Evolutionary conservation across 495 filamentous ascomycete genomes (phyloP).

Genomic region (Pseudevernia furfuracea): DNA sequence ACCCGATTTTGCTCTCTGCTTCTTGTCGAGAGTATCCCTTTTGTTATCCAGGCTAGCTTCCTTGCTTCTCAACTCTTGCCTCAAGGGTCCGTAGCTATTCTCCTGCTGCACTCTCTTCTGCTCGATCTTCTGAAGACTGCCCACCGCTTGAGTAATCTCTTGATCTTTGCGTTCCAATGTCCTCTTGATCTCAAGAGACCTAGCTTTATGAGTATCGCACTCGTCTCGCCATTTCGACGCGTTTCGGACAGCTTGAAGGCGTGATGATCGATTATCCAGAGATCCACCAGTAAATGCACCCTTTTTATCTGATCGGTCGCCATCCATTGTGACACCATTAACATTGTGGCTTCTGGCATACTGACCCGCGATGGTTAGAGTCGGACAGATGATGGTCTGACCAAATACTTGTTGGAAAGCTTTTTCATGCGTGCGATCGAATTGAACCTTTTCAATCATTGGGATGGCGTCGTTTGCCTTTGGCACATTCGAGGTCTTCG

Average conservation of each 20-base stretch:
- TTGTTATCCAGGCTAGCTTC: constrained; percentile 62
- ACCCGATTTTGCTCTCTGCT: constrained; percentile 58
- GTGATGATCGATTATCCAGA: constrained; percentile 72
- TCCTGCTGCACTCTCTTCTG: constrained; percentile 72
- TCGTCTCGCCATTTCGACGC: constrained; percentile 66
- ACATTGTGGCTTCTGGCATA: constrained; percentile 87
- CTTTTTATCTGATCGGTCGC: constrained; percentile 87
- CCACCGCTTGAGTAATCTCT: constrained; percentile 71
- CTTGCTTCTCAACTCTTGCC: constrained; percentile 64
- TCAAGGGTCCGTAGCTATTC: constrained; percentile 71
- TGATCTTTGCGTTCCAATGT: constrained; percentile 74
- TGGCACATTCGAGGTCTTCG: constrained; percentile 64
- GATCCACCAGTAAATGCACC: constrained; percentile 93
- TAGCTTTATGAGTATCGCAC: constrained; percentile 56
- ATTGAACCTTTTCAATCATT: constrained; percentile 79
- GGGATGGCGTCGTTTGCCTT: constrained; percentile 79
- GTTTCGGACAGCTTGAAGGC: constrained; percentile 74
- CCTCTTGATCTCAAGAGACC: constrained; percentile 50
- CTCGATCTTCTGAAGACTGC: constrained; percentile 75
- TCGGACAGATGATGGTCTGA: constrained; percentile 89
- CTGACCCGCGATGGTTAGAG: constrained; percentile 72
- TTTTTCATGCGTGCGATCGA: constrained; percentile 64
- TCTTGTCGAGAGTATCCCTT: constrained; percentile 66
- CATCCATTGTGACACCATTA: constrained; percentile 87
- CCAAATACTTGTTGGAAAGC: constrained; percentile 93